Evolutionary conservation across 2,329 filamentous ascomycete genomes (phyloP).

Genomic region (Penicillium rolfsii): DNA sequence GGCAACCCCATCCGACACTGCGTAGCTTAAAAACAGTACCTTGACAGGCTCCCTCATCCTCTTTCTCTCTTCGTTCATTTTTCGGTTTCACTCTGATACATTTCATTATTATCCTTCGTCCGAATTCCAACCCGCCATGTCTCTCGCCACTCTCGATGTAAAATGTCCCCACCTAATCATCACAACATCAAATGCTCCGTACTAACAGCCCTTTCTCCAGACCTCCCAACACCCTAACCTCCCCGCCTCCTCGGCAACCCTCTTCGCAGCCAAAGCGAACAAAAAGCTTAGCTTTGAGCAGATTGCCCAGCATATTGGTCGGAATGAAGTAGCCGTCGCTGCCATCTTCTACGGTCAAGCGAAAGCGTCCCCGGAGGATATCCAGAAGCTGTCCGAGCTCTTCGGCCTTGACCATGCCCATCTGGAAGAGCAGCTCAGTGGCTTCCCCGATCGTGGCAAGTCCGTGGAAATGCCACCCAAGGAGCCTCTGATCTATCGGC

Average conservation of each 20-base stretch:
- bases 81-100: background rate
- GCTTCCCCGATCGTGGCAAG: slow-evolving; percentile 79
- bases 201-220: slow-evolving; percentile 25
- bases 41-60: background rate
- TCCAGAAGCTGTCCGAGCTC: slow-evolving; percentile 66
- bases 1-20: background rate
- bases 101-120: background rate
- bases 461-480: slow-evolving; percentile 80
- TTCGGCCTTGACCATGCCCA: slow-evolving; percentile 62
- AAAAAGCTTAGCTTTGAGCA: slow-evolving; percentile 77
- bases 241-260: slow-evolving; percentile 69
- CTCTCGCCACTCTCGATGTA: slow-evolving; percentile 51
- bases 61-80: background rate
- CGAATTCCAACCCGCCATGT: slow-evolving; percentile 38
- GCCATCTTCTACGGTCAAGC: slow-evolving; percentile 91
- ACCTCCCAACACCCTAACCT: slow-evolving; percentile 58
- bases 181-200: background rate
- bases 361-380: slow-evolving; percentile 71
- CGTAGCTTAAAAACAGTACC: background rate
- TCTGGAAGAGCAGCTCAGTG: slow-evolving; percentile 66
- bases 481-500: slow-evolving; percentile 83
- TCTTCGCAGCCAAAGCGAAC: slow-evolving; percentile 79
- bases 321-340: slow-evolving; percentile 81
- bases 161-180: background rate
- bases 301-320: slow-evolving; percentile 72